Percentiles rank a stretch among this genome's conserved stretches.
phyloP scores from a whole-genome alignment of 495 filamentous ascomycete genomes.

The Pseudomonodictys pantanalensis region DNA sequence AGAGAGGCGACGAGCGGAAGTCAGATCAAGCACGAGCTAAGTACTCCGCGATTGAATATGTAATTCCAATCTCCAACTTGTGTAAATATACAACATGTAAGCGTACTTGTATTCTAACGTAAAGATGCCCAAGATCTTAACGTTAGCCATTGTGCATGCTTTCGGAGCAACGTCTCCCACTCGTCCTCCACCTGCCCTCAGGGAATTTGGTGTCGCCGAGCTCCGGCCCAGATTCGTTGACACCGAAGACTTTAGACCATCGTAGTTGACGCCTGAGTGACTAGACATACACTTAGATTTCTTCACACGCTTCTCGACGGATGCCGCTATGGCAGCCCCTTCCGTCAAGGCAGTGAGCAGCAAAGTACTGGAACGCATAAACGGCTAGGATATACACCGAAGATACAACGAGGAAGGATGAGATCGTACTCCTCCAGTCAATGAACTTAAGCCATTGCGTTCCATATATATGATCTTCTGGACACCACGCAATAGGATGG shows the following conservation, averaged over 20 bases:
- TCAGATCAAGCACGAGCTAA: conserved; percentile 43
- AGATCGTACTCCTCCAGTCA: not conserved
- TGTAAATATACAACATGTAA: not conserved
- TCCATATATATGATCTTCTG: conserved; percentile 5
- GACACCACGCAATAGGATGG: not conserved
- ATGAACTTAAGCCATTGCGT: not conserved
- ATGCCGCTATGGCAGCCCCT: conserved; percentile 17
- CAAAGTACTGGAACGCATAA: conserved; percentile 20
- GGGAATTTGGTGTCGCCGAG: conserved; percentile 34
- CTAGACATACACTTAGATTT: conserved; percentile 22
- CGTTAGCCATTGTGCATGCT: too few species aligned
- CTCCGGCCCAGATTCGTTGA: conserved; percentile 33
- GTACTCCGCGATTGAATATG: not conserved
- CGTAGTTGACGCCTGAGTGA: not conserved
- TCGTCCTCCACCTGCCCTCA: conserved; percentile 26
- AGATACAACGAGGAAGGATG: conserved; percentile 15
- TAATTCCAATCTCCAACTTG: conserved; percentile 3
- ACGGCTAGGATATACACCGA: conserved; percentile 2
- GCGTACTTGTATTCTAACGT: too few species aligned
- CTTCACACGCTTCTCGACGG: conserved; percentile 12
- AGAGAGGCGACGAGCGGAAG: conserved; percentile 61
- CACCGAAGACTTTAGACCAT: conserved; percentile 21
- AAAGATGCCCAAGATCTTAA: too few species aligned
- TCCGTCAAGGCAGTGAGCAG: conserved; percentile 13
- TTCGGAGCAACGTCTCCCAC: too few species aligned